Percentiles rank a stretch among this genome's conserved stretches.
These are phyloP conservation scores for Neobulgaria alba DNA, from an alignment of 2,329 filamentous ascomycete species.

Conservation along the genomic window DNA sequence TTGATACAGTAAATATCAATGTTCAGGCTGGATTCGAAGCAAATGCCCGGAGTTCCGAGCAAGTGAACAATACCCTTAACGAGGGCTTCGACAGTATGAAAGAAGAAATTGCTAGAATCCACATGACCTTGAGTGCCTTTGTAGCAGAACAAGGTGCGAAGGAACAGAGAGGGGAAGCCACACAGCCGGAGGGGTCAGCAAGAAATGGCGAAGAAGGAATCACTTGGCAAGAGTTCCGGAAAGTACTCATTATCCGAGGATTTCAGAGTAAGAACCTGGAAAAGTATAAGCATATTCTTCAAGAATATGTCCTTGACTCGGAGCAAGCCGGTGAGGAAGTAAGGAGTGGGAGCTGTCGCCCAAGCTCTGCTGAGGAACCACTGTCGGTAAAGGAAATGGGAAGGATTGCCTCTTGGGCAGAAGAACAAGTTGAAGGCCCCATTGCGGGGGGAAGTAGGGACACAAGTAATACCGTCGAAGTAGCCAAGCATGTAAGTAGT, in stretches of 20 bases:
- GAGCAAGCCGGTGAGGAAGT: no score
- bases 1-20: slow-evolving; percentile 5
- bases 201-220: slow-evolving; percentile 9
- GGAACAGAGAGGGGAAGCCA: no score
- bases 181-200: no score
- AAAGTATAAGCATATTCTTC: slow-evolving; percentile 6
- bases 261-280: slow-evolving; percentile 8
- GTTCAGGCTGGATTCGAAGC: neutral
- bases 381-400: neutral
- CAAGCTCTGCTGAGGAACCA: neutral
- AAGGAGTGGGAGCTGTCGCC: slow-evolving; percentile 3
- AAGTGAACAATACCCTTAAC: no score
- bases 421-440: neutral
- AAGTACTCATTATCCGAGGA: slow-evolving; percentile 6
- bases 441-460: no score
- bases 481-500: no score
- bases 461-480: no score
- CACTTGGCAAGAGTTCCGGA: slow-evolving; percentile 10
- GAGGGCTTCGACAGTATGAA: slow-evolving; percentile 9
- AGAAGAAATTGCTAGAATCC: slow-evolving; percentile 6
- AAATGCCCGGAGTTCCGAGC: no score
- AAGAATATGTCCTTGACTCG: slow-evolving; percentile 10
- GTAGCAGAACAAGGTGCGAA: slow-evolving; percentile 1
- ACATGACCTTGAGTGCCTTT: slow-evolving; percentile 3
- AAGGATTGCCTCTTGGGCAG: neutral